Evolutionary conservation across 176 grass and related monocot species (phyloP), one percentile per base, ranked within the genome.

Genomic region (Oryza nivara): DNA sequence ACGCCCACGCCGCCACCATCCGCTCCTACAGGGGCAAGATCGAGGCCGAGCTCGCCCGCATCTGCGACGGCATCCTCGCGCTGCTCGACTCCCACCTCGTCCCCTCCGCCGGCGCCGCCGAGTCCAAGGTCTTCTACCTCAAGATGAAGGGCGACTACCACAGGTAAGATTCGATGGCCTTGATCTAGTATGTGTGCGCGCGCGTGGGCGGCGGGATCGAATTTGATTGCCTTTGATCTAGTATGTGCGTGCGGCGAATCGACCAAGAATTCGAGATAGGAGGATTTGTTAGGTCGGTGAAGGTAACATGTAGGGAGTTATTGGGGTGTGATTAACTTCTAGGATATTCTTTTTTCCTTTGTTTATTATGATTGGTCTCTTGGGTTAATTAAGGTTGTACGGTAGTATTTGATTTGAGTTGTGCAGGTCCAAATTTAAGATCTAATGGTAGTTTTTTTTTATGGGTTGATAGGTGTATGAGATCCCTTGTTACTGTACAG

Each of bases 101-200:
- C 25, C 93, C 93, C 4, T 95, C 93, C 70, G 88, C 91, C 43
- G 89, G 86, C 34, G 72, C 76, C 56, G 91, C 93, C 38, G 93
- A 95, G 41, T 92, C 90, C 68, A 95, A 95, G 86, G 93, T 95
- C 88, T 95, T 95, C 80, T 95, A 95, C 86, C 93, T 95, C 77
- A 95, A 92, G 86, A 95, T 95, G 93, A 95, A 95, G 91, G 93
- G 93, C 14, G 93, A 95, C 85, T 95, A 95, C 64, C 91, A 95
- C 86, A 90, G 93, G 90, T 95, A 70, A 81, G 48, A 19, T 49
- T 32, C 72, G 3, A 73, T 61, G 15, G 51, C 79, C 6, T 17
- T 54, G 67, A 74, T 79, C 23, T 23, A 23, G 35, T 35, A 0
- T 74, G 28, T 65, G 67, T n/a, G n/a, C n/a, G n/a, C n/a, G n/a